Evolutionary conservation across 305 asterid species (phyloP), one percentile per base, ranked within the genome.

Genomic region (Lippia alba): DNA sequence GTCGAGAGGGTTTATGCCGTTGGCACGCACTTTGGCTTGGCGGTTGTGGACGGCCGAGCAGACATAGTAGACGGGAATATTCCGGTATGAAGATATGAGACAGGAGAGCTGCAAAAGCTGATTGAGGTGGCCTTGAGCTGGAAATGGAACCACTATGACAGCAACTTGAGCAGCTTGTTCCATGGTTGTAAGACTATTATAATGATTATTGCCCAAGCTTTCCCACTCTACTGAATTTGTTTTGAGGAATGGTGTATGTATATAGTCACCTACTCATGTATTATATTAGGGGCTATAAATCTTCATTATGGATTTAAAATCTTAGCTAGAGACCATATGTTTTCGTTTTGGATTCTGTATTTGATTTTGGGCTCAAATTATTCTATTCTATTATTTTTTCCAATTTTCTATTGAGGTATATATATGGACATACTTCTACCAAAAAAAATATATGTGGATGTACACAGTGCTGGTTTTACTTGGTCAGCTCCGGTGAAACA

Each of bases 91-190:
- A 61, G 85, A 72, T 5, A 84, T 0, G 8, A 74, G 44, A 72
- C 76, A 64, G 30, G 85, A 66, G 70, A 78, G 80, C 34, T 85
- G 85, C 7, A 84, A 64, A 11, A 83, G 83, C 61, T 80, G 88
- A 50, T 83, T 83, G 56, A 83, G 85, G 63, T 83, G 88, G 18
- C 85, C 83, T 16, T 83, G 87, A 2, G 78, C 77, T 54, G 80
- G 80, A 62, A 77, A 64, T 33, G 85, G 87, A 18, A 84, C 88
- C 64, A 80, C 69, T 24, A 81, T 54, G 0, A 77, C 86, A 6
- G 53, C 79, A 45, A 78, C 71, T 44, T 32, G 62, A 61, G n/a
- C n/a, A n/a, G 60, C 14, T 58, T 46, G 24, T 24, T 56, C 63
- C 55, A 53, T 61, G 60, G 12, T 16, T 24, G n/a, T 30, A 36